Conservation (phyloP, 2,329 filamentous ascomycete species). For the Cladophialophora bantiana region DNA sequence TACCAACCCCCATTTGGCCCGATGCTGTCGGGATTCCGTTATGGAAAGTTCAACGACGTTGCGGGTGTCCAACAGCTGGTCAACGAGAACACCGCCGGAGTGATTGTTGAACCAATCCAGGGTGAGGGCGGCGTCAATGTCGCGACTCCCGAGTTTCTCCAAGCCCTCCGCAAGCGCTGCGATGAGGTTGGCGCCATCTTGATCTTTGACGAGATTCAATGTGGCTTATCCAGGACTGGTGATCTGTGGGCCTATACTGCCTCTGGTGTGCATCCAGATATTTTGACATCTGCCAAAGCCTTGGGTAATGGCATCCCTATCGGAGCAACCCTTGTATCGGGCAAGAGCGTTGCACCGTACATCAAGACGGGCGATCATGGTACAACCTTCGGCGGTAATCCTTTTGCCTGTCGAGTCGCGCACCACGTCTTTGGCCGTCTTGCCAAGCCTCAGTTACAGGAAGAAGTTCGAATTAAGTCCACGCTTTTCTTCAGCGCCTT, state of each 20-base stretch:
- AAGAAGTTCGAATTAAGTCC: conserved; percentile 72
- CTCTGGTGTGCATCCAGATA: conserved; percentile 79
- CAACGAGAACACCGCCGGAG: conserved; percentile 85
- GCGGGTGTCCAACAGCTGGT: conserved; percentile 74
- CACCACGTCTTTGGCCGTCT: conserved; percentile 84
- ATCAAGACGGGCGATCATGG: conserved; percentile 83
- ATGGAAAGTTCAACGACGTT: conserved; percentile 85
- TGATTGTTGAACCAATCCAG: conserved; percentile 96
- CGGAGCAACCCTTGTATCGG: conserved; percentile 76
- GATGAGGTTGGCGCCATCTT: conserved; percentile 86
- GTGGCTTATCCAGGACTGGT: conserved; percentile 86
- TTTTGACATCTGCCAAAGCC: conserved; percentile 93
- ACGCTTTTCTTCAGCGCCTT: conserved; percentile 66
- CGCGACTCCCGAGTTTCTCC: conserved; percentile 81
- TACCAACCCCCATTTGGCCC: conserved; percentile 95
- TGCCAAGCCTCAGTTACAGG: conserved; percentile 72
- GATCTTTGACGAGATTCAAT: conserved; percentile 97
- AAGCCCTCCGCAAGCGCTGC: conserved; percentile 82
- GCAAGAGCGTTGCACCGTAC: conserved; percentile 69
- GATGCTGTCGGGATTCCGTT: conserved; percentile 92
- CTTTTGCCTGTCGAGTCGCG: conserved; percentile 80
- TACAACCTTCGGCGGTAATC: conserved; percentile 93
- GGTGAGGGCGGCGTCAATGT: conserved; percentile 93
- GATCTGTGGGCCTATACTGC: conserved; percentile 82
- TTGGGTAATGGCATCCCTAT: conserved; percentile 97